Percentiles rank a stretch among this genome's conserved stretches.
Conservation (phyloP, 225 moss, liverwort and hornwort genomes). For the Physcomitrellopsis africana region DNA sequence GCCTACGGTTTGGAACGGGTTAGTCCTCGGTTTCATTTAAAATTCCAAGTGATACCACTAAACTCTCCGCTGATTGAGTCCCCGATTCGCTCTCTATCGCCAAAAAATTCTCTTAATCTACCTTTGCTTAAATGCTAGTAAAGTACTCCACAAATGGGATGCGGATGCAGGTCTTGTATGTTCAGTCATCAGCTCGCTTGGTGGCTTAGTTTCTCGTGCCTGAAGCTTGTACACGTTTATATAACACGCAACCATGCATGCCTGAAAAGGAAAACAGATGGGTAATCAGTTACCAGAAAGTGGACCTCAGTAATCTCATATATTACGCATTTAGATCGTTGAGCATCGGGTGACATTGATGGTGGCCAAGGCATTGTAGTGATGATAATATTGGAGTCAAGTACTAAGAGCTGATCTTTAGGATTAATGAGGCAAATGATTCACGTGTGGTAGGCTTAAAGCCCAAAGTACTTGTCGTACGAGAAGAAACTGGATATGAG, state of each 20-base stretch:
- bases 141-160: slow-evolving; percentile 43
- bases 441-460: slow-evolving; percentile 28
- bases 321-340: slow-evolving; percentile 8
- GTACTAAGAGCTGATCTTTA: slow-evolving; percentile 22
- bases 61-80: slow-evolving; percentile 16
- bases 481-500: slow-evolving; percentile 18
- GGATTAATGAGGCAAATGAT: slow-evolving; percentile 6
- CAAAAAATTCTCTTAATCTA: slow-evolving; percentile 20
- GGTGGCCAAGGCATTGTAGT: slow-evolving; percentile 31
- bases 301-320: slow-evolving; percentile 7
- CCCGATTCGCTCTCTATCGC: slow-evolving; percentile 14
- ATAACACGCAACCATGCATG: slow-evolving; percentile 30
- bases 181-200: slow-evolving; percentile 45
- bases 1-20: slow-evolving; percentile 98
- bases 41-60: not conserved
- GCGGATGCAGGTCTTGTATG: slow-evolving; percentile 56
- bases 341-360: slow-evolving; percentile 21
- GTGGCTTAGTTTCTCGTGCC: slow-evolving; percentile 45
- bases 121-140: slow-evolving; percentile 31
- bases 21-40: slow-evolving; percentile 37
- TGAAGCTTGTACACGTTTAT: slow-evolving; percentile 37
- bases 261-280: slow-evolving; percentile 44
- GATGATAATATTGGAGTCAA: slow-evolving; percentile 26
- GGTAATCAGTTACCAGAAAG: slow-evolving; percentile 36
- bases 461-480: not conserved